Percentiles rank a stretch among this genome's conserved stretches.
Conservation (phyloP, 2,329 filamentous ascomycete species). For the Meredithiella fracta region DNA sequence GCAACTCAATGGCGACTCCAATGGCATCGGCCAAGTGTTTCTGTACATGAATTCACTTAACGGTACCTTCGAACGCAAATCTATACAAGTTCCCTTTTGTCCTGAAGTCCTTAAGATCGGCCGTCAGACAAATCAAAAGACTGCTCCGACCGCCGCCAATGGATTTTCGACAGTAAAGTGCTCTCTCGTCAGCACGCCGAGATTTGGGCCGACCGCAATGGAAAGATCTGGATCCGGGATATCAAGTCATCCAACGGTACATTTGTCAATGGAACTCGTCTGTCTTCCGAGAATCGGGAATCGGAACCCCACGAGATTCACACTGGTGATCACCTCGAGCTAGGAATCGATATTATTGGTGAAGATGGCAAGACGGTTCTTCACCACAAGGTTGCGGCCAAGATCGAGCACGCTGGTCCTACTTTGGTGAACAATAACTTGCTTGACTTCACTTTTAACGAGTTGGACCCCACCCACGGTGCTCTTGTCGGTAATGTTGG, state of each 20-base stretch:
- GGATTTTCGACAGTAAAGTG: constrained; percentile 98
- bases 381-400: constrained; percentile 93
- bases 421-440: constrained; percentile 59
- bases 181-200: constrained; percentile 91
- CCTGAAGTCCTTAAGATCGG: constrained; percentile 93
- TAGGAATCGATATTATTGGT: constrained; percentile 96
- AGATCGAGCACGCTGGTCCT: constrained; percentile 87
- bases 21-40: constrained; percentile 53
- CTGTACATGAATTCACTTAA: constrained; percentile 82
- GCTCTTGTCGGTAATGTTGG: constrained; percentile 52
- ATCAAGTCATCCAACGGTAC: constrained; percentile 98
- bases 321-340: constrained; percentile 78
- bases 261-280: constrained; percentile 80
- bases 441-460: constrained; percentile 79
- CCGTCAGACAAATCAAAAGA: constrained; percentile 93
- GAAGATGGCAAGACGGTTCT: constrained; percentile 98
- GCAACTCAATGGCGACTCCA: constrained; percentile 49
- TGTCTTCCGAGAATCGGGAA: constrained; percentile 89
- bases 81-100: constrained; percentile 78
- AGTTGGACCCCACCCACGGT: constrained; percentile 67
- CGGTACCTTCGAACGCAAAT: constrained; percentile 92
- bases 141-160: constrained; percentile 75
- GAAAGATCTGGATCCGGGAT: constrained; percentile 90
- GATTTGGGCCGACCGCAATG: constrained; percentile 71
- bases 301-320: constrained; percentile 89